A percentile compares a stretch with the other conserved stretches of the same genome.
Evolutionary conservation across 306 rosid species (phyloP).

Genomic region (Carpinus fangiana): DNA sequence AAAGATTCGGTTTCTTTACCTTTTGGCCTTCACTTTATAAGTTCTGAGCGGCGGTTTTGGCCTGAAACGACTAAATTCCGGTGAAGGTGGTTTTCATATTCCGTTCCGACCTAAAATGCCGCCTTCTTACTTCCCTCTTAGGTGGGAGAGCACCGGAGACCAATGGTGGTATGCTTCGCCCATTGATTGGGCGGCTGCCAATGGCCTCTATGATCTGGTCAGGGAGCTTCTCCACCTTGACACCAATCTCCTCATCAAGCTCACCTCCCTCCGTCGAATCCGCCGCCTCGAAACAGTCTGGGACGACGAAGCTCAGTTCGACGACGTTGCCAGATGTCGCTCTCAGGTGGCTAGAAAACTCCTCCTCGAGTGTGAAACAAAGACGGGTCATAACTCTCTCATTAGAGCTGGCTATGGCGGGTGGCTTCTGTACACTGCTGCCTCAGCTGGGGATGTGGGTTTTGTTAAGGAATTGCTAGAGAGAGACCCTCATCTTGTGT

Average conservation of each 20-base stretch:
- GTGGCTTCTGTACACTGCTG: conserved; percentile 95
- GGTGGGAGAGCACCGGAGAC: conserved; percentile 92
- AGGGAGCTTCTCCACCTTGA: conserved; percentile 86
- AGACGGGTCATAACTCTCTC: conserved; percentile 55
- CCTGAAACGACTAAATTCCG: neutral
- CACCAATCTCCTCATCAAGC: conserved; percentile 80
- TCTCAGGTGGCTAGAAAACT: conserved; percentile 67
- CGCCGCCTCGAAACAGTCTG: conserved; percentile 96
- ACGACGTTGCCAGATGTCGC: conserved; percentile 64
- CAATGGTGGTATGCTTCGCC: conserved; percentile 99
- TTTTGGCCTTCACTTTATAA: conserved; percentile 20
- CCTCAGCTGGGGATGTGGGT: conserved; percentile 76
- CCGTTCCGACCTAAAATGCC: conserved; percentile 36
- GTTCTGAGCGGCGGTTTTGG: conserved; percentile 19
- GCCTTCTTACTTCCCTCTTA: conserved; percentile 65
- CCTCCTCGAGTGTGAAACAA: conserved; percentile 52
- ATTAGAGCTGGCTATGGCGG: conserved; percentile 96
- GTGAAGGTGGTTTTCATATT: neutral
- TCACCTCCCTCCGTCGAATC: conserved; percentile 83
- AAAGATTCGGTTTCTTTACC: conserved; percentile 27
- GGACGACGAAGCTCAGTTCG: conserved; percentile 71
- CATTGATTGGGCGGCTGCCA: conserved; percentile 89
- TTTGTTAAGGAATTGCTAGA: conserved; percentile 59
- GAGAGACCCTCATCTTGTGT: conserved; percentile 63
- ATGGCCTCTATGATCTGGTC: conserved; percentile 79